These are phyloP conservation scores for Mortierella hygrophila DNA, from an alignment of 192 early-diverging fungal genomes.

Conservation along the genomic window DNA sequence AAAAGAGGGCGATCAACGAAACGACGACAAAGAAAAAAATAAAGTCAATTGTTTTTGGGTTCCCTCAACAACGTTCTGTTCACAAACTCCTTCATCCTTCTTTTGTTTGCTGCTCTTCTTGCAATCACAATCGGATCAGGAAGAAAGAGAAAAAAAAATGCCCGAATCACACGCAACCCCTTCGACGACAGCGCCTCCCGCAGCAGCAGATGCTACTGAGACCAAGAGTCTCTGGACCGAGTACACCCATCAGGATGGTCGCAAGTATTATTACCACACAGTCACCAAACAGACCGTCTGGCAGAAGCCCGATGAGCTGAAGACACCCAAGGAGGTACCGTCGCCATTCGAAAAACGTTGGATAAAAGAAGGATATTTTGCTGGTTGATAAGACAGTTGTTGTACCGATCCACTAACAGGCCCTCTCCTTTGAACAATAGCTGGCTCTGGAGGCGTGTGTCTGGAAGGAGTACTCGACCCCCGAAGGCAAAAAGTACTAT, in stretches of 20 bases:
- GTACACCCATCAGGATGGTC: conserved; percentile 84
- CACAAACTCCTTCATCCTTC: not conserved
- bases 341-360: not conserved
- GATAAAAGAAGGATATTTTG: not conserved
- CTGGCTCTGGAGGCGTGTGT: conserved; percentile 67
- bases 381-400: not conserved
- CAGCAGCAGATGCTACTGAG: not conserved
- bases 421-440: conserved; percentile 28
- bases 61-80: not conserved
- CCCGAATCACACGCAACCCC: conserved; percentile 18
- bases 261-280: conserved; percentile 88
- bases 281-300: conserved; percentile 84
- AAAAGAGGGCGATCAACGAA: not conserved
- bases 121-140: conserved; percentile 2
- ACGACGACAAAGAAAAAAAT: not conserved
- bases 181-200: not conserved
- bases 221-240: conserved; percentile 75
- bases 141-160: not conserved
- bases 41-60: not conserved
- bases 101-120: too few relatives aligned
- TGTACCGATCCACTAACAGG: not conserved
- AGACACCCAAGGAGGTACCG: conserved; percentile 77
- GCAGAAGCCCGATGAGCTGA: conserved; percentile 95
- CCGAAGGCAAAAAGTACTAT: conserved; percentile 88
- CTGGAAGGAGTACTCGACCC: conserved; percentile 90